Evolutionary conservation across 768 basidiomycete genomes (phyloP).

Genomic region (Tulasnella calospora): DNA sequence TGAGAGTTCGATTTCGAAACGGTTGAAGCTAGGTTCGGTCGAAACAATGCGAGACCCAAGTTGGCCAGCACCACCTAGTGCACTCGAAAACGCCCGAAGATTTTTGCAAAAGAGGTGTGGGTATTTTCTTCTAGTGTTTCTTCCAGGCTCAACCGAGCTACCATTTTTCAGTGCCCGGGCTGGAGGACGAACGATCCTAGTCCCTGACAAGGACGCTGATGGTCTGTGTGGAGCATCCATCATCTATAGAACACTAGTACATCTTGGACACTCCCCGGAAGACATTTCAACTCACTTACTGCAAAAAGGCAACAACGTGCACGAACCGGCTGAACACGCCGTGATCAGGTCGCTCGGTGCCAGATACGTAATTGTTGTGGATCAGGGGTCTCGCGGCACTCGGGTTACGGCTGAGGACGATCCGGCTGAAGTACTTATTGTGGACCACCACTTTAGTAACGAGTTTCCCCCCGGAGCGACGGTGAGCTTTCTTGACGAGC

Average conservation of each 20-base stretch:
- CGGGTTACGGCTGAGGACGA: slow-evolving; percentile 28
- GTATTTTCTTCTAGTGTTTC: neutral
- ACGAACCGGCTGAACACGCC: slow-evolving; percentile 36
- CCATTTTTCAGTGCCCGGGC: neutral
- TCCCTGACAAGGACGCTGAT: slow-evolving; percentile 47
- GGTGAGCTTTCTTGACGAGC: slow-evolving; percentile 29
- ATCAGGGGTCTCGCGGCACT: slow-evolving; percentile 46
- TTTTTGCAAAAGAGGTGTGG: neutral
- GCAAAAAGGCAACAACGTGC: slow-evolving; percentile 43
- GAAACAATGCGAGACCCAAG: neutral
- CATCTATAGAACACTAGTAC: slow-evolving; percentile 39
- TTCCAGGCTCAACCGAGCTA: neutral
- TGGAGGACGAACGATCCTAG: slow-evolving; percentile 41
- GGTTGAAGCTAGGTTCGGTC: neutral
- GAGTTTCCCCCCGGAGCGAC: slow-evolving; percentile 40
- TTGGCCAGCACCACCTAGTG: neutral
- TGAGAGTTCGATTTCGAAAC: neutral
- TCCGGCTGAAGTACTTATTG: slow-evolving; percentile 36
- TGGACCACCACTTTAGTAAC: slow-evolving; percentile 48
- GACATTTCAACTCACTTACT: slow-evolving; percentile 42
- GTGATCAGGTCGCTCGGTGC: slow-evolving; percentile 34
- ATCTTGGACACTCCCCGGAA: slow-evolving; percentile 37
- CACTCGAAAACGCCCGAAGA: neutral
- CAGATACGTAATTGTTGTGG: slow-evolving; percentile 41
- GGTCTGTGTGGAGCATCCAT: slow-evolving; percentile 38